Conservation (phyloP, 1,284 basidiomycete genomes). For the Coniophora puteana region DNA sequence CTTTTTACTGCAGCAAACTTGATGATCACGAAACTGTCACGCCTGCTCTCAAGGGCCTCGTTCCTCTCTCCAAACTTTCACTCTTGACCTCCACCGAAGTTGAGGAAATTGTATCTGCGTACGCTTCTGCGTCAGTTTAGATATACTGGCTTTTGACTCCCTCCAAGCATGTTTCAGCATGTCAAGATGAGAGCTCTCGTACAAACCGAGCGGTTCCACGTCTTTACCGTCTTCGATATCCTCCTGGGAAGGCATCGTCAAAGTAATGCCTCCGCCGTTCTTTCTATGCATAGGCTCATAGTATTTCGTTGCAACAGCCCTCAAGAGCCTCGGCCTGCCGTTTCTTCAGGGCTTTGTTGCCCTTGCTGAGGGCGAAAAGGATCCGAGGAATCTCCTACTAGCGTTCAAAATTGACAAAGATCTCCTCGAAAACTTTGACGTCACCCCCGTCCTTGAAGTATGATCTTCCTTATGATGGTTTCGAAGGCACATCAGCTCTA, state of each 20-base stretch:
- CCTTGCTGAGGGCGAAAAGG: slow-evolving; percentile 93
- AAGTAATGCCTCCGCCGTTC: slow-evolving; percentile 39
- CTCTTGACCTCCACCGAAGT: slow-evolving; percentile 74
- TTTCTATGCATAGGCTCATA: neutral
- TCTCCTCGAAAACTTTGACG: slow-evolving; percentile 86
- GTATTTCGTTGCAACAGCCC: slow-evolving; percentile 38
- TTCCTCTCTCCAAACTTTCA: slow-evolving; percentile 61
- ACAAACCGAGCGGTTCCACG: slow-evolving; percentile 79
- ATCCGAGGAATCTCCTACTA: slow-evolving; percentile 90
- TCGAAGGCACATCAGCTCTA: neutral
- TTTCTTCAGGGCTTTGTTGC: slow-evolving; percentile 78
- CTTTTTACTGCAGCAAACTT: slow-evolving; percentile 85
- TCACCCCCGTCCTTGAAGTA: slow-evolving; percentile 74
- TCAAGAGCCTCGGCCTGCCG: slow-evolving; percentile 68
- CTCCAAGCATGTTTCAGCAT: slow-evolving; percentile 66
- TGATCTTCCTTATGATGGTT: slow-evolving; percentile 13
- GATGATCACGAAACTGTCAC: slow-evolving; percentile 82
- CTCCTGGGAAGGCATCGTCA: slow-evolving; percentile 73
- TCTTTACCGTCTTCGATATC: slow-evolving; percentile 82
- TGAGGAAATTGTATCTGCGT: slow-evolving; percentile 67
- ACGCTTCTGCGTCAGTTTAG: slow-evolving; percentile 23
- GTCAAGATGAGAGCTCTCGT: slow-evolving; percentile 81
- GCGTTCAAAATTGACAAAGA: slow-evolving; percentile 88
- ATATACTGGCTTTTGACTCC: slow-evolving; percentile 1
- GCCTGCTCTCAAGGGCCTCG: slow-evolving; percentile 73